Evolutionary conservation across 768 basidiomycete species (phyloP).

Genomic region (Antrodiella citrinella): DNA sequence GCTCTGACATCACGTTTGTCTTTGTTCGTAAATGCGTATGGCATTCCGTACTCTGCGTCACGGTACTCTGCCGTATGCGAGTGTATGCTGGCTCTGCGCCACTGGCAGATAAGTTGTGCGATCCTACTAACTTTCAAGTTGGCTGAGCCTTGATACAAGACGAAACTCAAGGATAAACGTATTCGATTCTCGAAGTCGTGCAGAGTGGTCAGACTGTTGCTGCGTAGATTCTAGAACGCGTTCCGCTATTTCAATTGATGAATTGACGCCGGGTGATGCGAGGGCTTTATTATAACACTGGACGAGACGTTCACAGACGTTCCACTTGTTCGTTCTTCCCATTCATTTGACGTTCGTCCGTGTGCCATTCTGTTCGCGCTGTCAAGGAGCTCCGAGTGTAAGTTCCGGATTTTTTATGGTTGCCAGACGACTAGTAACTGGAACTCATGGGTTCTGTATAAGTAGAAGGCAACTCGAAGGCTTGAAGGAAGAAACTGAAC

Average conservation of each 20-base stretch:
- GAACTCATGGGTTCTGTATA: too few relatives aligned
- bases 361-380: not conserved
- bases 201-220: too few relatives aligned
- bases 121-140: too few relatives aligned
- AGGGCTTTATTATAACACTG: too few relatives aligned
- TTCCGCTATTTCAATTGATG: not conserved
- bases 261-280: not conserved
- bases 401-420: not conserved
- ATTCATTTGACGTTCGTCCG: not conserved
- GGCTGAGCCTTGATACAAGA: too few relatives aligned
- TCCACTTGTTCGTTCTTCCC: not conserved
- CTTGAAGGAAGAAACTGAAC: not conserved
- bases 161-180: too few relatives aligned
- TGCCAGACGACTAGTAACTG: too few relatives aligned
- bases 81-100: too few relatives aligned
- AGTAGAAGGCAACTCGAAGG: too few relatives aligned
- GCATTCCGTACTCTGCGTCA: not conserved
- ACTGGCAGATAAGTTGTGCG: too few relatives aligned
- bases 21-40: not conserved
- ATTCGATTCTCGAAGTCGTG: too few relatives aligned
- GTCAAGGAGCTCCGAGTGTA: not conserved
- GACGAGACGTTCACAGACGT: not conserved
- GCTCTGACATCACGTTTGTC: not conserved
- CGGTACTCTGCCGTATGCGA: too few relatives aligned
- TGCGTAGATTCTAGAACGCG: not conserved